These are phyloP conservation scores for Epichloe coenophiala DNA, from an alignment of 2,329 filamentous ascomycete genomes.

Conservation along the genomic window DNA sequence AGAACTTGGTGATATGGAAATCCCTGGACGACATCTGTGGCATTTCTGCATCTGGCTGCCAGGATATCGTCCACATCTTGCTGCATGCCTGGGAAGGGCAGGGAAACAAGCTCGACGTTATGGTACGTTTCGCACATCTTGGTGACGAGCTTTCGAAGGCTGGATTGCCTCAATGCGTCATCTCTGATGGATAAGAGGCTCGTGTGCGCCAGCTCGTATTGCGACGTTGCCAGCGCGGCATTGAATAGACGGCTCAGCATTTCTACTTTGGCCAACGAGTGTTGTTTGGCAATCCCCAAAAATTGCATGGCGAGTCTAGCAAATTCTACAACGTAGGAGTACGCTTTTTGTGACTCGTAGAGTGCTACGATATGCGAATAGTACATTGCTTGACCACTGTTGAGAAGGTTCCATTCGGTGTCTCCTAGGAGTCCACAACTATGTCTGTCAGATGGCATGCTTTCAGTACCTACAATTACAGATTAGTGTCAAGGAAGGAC, in stretches of 20 bases:
- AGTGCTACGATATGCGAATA: constrained; percentile 75
- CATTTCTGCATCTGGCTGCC: constrained; percentile 53
- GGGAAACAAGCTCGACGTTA: constrained; percentile 52
- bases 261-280: constrained; percentile 43
- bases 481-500: neutral
- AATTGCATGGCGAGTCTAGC: constrained; percentile 62
- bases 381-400: constrained; percentile 68
- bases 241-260: constrained; percentile 76
- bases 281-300: constrained; percentile 17
- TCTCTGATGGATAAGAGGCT: constrained; percentile 64
- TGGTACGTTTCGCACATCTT: constrained; percentile 56
- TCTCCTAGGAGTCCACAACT: constrained; percentile 59
- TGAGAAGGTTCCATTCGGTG: constrained; percentile 54
- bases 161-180: constrained; percentile 55
- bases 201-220: constrained; percentile 72
- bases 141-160: constrained; percentile 55
- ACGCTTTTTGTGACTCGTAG: constrained; percentile 65
- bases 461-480: constrained; percentile 26
- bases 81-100: constrained; percentile 69
- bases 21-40: constrained; percentile 48
- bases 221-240: constrained; percentile 62
- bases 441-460: constrained; percentile 35
- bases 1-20: constrained; percentile 85
- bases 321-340: constrained; percentile 76
- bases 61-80: constrained; percentile 70